Conservation (phyloP, 345 rosid species). For the Raphanus raphanistrum region DNA sequence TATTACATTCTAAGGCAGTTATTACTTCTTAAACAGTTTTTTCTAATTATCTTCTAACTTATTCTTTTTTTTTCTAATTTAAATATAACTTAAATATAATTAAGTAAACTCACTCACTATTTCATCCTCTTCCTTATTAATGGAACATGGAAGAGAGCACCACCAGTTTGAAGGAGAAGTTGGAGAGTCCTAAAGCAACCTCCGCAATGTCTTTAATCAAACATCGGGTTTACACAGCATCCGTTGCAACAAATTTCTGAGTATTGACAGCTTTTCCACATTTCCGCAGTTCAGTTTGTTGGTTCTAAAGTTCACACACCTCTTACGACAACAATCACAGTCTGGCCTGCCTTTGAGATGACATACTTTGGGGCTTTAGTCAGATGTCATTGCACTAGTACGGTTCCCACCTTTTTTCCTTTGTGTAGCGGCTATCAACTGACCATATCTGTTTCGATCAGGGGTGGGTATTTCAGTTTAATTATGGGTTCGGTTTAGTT, state of each 20-base stretch:
- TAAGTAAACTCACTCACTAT: too few species aligned
- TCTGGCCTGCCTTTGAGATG: conserved; percentile 53
- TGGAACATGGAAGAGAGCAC: too few species aligned
- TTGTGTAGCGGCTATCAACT: conserved; percentile 2
- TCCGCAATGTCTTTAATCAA: conserved; percentile 56
- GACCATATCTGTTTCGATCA: neutral
- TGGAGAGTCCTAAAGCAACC: conserved; percentile 43
- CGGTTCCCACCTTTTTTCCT: conserved; percentile 15
- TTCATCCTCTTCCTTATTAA: too few species aligned
- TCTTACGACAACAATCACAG: conserved; percentile 59
- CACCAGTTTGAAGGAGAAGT: too few species aligned
- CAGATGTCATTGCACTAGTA: conserved; percentile 43
- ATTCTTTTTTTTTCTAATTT: too few species aligned
- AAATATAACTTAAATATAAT: too few species aligned
- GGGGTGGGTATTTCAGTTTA: too few species aligned
- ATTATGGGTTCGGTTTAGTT: too few species aligned
- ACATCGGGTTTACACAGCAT: conserved; percentile 58
- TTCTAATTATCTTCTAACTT: too few species aligned
- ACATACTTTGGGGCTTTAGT: conserved; percentile 51
- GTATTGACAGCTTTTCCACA: conserved; percentile 59
- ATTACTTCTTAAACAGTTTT: too few species aligned
- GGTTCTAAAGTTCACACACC: conserved; percentile 47
- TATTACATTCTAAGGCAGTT: too few species aligned
- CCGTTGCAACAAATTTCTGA: conserved; percentile 58
- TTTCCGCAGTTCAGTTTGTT: conserved; percentile 51